Percentiles rank a stretch among this genome's conserved stretches.
Evolutionary conservation across 1,284 basidiomycete species (phyloP).

Genomic region (Heterobasidion annosum): DNA sequence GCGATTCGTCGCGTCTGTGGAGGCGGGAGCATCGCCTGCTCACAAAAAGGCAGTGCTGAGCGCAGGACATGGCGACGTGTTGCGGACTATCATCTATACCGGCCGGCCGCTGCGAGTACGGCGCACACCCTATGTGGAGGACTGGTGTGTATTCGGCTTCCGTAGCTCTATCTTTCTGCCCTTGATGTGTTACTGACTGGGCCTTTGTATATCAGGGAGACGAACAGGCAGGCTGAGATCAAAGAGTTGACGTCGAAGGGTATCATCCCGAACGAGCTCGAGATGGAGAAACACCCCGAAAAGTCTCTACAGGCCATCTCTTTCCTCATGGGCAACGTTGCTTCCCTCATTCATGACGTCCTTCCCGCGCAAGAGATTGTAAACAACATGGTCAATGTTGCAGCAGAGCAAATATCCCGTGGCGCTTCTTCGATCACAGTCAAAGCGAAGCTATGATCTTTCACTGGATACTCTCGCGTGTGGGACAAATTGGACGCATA

Average conservation of each 20-base stretch:
- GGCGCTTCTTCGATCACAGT: conserved; percentile 27
- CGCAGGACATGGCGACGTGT: conserved; percentile 63
- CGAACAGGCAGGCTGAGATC: conserved; percentile 66
- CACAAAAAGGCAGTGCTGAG: conserved; percentile 73
- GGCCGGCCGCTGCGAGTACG: conserved; percentile 82
- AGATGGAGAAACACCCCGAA: conserved; percentile 71
- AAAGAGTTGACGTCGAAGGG: conserved; percentile 70
- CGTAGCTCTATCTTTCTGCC: neutral
- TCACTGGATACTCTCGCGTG: neutral
- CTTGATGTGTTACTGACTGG: neutral
- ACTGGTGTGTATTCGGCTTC: conserved; percentile 41
- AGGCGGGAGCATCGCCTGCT: conserved; percentile 73
- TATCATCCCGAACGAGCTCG: conserved; percentile 63
- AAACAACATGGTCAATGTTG: conserved; percentile 71
- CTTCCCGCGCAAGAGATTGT: conserved; percentile 75
- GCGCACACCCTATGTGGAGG: conserved; percentile 72
- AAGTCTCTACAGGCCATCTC: conserved; percentile 46
- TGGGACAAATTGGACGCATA: no score
- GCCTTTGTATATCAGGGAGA: conserved; percentile 31
- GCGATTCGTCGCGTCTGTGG: conserved; percentile 77
- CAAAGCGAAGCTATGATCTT: conserved; percentile 30
- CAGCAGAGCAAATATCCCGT: conserved; percentile 37
- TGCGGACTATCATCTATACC: conserved; percentile 78
- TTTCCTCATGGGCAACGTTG: conserved; percentile 77
- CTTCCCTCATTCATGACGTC: conserved; percentile 67